Conservation (phyloP, 345 rosid species). For the Linum tenue region DNA sequence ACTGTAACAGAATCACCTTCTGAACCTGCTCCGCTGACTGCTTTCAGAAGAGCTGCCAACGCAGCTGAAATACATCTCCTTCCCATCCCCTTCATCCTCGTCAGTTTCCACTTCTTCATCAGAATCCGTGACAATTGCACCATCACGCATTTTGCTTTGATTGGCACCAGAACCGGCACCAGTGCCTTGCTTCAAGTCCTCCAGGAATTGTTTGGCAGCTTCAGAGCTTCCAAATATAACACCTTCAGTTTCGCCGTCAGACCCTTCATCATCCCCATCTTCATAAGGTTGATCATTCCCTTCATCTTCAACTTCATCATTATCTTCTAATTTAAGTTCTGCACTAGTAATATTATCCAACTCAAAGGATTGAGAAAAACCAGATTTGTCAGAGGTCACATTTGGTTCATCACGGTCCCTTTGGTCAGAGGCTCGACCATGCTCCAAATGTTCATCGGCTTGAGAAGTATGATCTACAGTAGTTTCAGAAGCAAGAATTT, state of each 20-base stretch:
- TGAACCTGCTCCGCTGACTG: constrained; percentile 62
- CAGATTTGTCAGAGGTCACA: constrained; percentile 13
- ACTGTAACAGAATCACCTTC: constrained; percentile 53
- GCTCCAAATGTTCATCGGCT: constrained; percentile 13
- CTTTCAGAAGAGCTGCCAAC: constrained; percentile 85
- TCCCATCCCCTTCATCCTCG: constrained; percentile 60
- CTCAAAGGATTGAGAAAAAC: constrained; percentile 10
- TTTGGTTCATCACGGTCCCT: constrained; percentile 2
- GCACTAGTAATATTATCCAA: constrained; percentile 11
- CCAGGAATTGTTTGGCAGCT: constrained; percentile 77
- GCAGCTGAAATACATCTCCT: constrained; percentile 78
- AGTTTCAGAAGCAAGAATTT: constrained; percentile 12
- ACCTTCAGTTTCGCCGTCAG: constrained; percentile 49
- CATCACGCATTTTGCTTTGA: constrained; percentile 52
- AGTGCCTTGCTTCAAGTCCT: constrained; percentile 57
- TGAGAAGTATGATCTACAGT: constrained; percentile 10
- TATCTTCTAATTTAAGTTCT: constrained; percentile 23
- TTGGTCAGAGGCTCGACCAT: constrained; percentile 6
- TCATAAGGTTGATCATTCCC: not conserved
- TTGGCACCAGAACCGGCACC: constrained; percentile 46
- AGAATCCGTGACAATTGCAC: constrained; percentile 75
- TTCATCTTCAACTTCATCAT: not conserved
- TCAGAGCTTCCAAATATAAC: constrained; percentile 65
- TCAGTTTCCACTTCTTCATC: constrained; percentile 88
- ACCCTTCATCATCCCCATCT: constrained; percentile 29